Evolutionary conservation across 2,329 filamentous ascomycete species (phyloP).

Genomic region (Aspergillus glaucus): DNA sequence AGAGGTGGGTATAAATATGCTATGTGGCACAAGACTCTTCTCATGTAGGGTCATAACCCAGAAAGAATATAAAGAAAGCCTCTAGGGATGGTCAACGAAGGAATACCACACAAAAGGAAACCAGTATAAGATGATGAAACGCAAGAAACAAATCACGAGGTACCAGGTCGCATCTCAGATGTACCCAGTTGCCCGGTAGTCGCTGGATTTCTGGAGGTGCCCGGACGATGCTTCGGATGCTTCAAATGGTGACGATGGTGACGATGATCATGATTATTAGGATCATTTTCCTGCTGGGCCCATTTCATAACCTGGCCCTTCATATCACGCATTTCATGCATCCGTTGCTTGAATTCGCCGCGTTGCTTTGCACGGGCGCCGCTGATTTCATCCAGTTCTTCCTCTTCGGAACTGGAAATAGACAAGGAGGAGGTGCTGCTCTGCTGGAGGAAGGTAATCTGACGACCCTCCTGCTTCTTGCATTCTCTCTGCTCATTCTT

Average conservation of each 20-base stretch:
- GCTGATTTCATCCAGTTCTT: constrained; percentile 46
- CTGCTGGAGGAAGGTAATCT: constrained; percentile 50
- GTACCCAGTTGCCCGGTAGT: neutral
- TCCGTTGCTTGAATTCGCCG: constrained; percentile 21
- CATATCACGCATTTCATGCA: constrained; percentile 33
- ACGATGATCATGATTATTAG: neutral
- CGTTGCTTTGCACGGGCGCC: constrained; percentile 18
- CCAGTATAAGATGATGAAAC: too few relatives aligned
- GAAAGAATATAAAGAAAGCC: too few relatives aligned
- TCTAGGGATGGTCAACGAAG: too few relatives aligned
- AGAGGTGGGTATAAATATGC: too few relatives aligned
- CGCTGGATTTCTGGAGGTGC: neutral
- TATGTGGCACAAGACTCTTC: too few relatives aligned
- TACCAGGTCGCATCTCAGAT: neutral
- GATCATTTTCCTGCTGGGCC: constrained; percentile 22
- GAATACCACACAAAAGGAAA: too few relatives aligned
- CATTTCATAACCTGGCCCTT: constrained; percentile 32
- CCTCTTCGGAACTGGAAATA: constrained; percentile 52
- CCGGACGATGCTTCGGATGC: neutral
- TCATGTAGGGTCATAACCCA: too few relatives aligned
- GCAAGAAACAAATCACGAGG: too few relatives aligned
- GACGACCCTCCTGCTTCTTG: constrained; percentile 59
- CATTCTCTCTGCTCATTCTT: constrained; percentile 68
- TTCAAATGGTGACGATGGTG: neutral
- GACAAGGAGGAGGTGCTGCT: constrained; percentile 42